Evolutionary conservation across 352 stramenopile genomes (phyloP), one percentile per base, ranked within the genome.

Genomic region (Globisporangium rhizosaccharum): DNA sequence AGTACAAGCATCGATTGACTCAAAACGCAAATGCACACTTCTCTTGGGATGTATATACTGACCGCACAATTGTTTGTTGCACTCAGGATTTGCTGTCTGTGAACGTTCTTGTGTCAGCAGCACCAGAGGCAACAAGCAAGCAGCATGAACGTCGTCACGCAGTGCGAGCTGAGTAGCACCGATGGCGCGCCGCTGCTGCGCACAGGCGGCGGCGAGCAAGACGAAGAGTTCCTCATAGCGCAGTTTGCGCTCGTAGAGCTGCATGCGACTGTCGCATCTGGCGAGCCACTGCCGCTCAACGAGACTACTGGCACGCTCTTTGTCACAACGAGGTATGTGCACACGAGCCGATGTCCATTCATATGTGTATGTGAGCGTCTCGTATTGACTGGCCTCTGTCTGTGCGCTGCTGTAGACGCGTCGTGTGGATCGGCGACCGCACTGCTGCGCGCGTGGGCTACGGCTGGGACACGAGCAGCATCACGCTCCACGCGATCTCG

Each of bases 401-500:
- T 20, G 1, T 59, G 37, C 51, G 14, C 18, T 37, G 2, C 37
- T 41, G 5, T 56, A 87, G 80, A 45, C 83, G 83, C 12, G 68
- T 88, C 17, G 61, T 89, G 51, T 93, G 83, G 83, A 64, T 93
- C 25, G 66, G 73, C 17, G 66, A 74, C 20, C 62, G 60, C 23
- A 46, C 66, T 9, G 69, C 60, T 6, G 39, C 51, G 42, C 69
- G 65, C 41, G 72, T 90, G 1, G 84, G 84, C 36, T 90, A 86
- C 56, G 81, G 73, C 15, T 93, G 84, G 84, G 79, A 91, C 51
- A 88, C 87, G 62, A 78, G 63, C 42, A 60, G 66, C 11, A 69
- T 93, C 42, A 87, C 76, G 20, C 67, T 94, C 53, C 84, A 94
- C 54, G 84, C 84, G 33, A 90, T 94, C 55, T 90, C 82, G 33